Evolutionary conservation across 2,329 filamentous ascomycete species (phyloP).

Genomic region (Trichoderma citrinoviride): DNA sequence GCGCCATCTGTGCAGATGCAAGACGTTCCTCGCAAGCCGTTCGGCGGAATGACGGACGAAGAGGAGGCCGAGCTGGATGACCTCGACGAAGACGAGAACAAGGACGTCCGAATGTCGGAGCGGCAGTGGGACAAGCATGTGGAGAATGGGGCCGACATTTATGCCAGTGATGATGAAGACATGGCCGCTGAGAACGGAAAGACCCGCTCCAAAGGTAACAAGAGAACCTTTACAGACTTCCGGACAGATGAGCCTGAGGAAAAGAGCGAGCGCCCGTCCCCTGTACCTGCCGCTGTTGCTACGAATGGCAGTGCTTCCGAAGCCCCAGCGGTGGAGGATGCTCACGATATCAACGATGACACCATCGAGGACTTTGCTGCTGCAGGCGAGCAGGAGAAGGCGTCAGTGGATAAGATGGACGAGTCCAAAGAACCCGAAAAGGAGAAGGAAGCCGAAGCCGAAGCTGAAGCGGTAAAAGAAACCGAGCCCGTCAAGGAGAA

Average conservation of each 20-base stretch:
- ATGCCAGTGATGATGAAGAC: constrained; percentile 88
- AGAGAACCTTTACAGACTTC: constrained; percentile 53
- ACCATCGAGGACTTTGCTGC: constrained; percentile 45
- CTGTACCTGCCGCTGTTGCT: constrained; percentile 33
- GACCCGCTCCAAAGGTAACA: constrained; percentile 48
- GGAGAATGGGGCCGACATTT: constrained; percentile 74
- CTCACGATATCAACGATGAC: constrained; percentile 40
- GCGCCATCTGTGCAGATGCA: constrained; percentile 91
- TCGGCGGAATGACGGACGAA: constrained; percentile 63
- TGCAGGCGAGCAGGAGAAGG: constrained; percentile 31
- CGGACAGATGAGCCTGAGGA: constrained; percentile 42
- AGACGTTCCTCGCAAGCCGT: constrained; percentile 63
- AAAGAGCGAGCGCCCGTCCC: constrained; percentile 41
- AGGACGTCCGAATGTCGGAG: constrained; percentile 78
- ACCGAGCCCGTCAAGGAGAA: neutral
- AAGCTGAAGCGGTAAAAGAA: neutral
- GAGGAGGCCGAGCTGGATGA: constrained; percentile 65
- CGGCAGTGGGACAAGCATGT: constrained; percentile 78
- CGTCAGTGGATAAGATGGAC: constrained; percentile 22
- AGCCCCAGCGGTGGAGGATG: constrained; percentile 32
- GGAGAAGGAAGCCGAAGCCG: constrained; percentile 2
- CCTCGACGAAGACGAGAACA: constrained; percentile 80
- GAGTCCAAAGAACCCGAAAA: constrained; percentile 14
- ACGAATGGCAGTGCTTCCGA: constrained; percentile 33
- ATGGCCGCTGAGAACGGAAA: constrained; percentile 71